Base-by-base conservation (phyloP, 179 eudicot genomes). In the Spergularia azorica region DNA sequence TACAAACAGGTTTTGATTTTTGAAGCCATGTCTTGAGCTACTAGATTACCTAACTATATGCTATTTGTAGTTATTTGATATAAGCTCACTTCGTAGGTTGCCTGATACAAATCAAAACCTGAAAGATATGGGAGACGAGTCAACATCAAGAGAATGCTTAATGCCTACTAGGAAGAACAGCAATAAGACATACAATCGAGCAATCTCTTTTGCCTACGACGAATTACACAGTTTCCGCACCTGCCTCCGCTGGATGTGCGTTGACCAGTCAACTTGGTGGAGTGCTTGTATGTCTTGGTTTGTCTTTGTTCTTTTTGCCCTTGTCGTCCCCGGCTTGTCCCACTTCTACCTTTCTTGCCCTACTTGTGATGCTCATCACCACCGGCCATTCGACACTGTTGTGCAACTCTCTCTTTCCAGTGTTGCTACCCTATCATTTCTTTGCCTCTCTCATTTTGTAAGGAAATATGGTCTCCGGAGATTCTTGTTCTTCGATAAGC, bases 401-500 rank as follows among this genome's bases (percentile, higher is more conserved):
- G 88, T 91, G 39, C 94, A 95, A 83, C 79, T 93, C 20, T 95
- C 99, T 0, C 88, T 95, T 41, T 87, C 89, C 72, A 61, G 83
- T 55, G 66, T 93, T 21, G 92, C 99, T 0, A 62, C 94, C 56
- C 74, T 95, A 38, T 95, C 99, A 71, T 95, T 91, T 70, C 20
- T 91, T 11, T 93, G 91, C 55, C 77, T 95, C 9, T 79, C 97
- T 0, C 15, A 72, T 17, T 95, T 90, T 63, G 81, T 90, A 0
- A 87, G 83, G 52, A 83, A 80, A 79, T 93, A 71, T 67, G 97
- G 99, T 12, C 74, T 95, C 1, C 38, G 97, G 77, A 89, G 92
- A 80, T 91, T 93, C 67, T 77, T 95, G 81, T 95, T 93, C 82
- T 86, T 95, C 21, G 97, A 95, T 80, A 91, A 89, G 83, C 89